A percentile compares a stretch with the other conserved stretches of the same genome.
phyloP scores from a whole-genome alignment of 2,329 filamentous ascomycete genomes.

The Pyrenophora seminiperda region DNA sequence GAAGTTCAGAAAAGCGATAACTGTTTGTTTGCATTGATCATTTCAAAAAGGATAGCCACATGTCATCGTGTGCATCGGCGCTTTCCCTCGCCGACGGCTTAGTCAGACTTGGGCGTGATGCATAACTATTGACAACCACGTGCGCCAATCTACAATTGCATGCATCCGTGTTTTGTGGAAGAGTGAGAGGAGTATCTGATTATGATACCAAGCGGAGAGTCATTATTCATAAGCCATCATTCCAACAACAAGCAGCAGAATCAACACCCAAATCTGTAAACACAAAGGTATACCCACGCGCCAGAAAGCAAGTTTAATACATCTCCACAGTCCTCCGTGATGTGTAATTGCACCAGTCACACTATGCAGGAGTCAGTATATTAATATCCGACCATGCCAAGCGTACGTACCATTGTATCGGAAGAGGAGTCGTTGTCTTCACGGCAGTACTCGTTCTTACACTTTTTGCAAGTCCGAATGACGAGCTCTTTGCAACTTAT shows the following conservation, averaged over 20 bases:
- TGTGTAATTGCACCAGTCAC: conserved; percentile 49
- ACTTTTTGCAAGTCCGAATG: conserved; percentile 73
- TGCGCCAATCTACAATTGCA: neutral
- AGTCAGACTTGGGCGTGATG: conserved; percentile 3
- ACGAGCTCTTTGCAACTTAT: conserved; percentile 73
- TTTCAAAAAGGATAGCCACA: conserved; percentile 33
- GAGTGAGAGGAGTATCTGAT: conserved; percentile 27
- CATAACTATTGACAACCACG: neutral
- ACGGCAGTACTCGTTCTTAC: conserved; percentile 80
- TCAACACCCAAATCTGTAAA: neutral
- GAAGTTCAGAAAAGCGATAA: conserved; percentile 9
- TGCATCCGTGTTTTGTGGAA: neutral
- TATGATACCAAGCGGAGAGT: conserved; percentile 15
- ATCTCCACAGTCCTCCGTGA: conserved; percentile 43
- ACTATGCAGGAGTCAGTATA: conserved; percentile 30
- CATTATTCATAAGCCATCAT: conserved; percentile 9
- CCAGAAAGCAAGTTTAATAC: conserved; percentile 28
- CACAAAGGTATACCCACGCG: neutral
- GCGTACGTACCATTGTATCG: conserved; percentile 54
- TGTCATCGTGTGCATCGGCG: conserved; percentile 43
- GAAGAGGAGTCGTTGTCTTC: conserved; percentile 83
- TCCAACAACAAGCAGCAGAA: neutral
- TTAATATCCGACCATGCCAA: too few relatives aligned
- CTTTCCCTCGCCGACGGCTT: conserved; percentile 27
- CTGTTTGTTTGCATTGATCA: conserved; percentile 19